These are phyloP conservation scores for Kalanchoe fedtschenkoi DNA, from an alignment of 164 flowering plant species.

Conservation along the genomic window DNA sequence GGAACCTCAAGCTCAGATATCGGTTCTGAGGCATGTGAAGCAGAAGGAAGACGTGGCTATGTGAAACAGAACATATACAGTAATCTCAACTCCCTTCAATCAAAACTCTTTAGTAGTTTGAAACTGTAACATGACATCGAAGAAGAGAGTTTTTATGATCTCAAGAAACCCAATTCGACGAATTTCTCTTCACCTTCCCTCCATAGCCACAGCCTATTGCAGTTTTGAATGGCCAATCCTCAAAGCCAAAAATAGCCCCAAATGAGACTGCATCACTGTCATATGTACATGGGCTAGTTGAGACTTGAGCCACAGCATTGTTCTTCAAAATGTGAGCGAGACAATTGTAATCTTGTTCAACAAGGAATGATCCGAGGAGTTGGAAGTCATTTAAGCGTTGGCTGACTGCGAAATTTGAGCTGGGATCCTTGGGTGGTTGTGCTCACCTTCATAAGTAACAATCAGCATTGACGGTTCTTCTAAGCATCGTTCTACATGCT, in stretches of 20 bases:
- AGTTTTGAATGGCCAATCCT: conserved; percentile 7
- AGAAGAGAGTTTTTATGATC: conserved; percentile 20
- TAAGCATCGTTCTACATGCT: conserved; percentile 86
- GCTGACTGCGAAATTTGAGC: conserved; percentile 61
- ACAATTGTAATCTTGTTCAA: too few species aligned
- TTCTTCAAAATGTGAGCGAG: background rate
- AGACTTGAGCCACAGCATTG: conserved; percentile 10
- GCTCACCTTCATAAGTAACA: too few species aligned
- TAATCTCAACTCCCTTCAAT: too few species aligned
- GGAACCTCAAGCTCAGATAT: conserved; percentile 82
- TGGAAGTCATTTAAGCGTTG: conserved; percentile 22
- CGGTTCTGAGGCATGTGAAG: conserved; percentile 72
- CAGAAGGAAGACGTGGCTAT: too few species aligned
- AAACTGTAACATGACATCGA: too few species aligned
- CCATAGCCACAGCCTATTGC: conserved; percentile 4
- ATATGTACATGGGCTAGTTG: conserved; percentile 37
- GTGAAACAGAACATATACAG: too few species aligned
- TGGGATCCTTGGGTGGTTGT: conserved; percentile 59
- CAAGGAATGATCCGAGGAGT: conserved; percentile 10
- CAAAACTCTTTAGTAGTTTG: too few species aligned
- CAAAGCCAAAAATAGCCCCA: conserved; percentile 15
- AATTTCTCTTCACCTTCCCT: conserved; percentile 5
- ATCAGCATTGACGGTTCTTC: conserved; percentile 81
- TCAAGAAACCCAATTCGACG: conserved; percentile 14
- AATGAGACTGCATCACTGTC: conserved; percentile 19